These are phyloP conservation scores for Fonsecaea monophora DNA, from an alignment of 2,329 filamentous ascomycete species.

Conservation along the genomic window DNA sequence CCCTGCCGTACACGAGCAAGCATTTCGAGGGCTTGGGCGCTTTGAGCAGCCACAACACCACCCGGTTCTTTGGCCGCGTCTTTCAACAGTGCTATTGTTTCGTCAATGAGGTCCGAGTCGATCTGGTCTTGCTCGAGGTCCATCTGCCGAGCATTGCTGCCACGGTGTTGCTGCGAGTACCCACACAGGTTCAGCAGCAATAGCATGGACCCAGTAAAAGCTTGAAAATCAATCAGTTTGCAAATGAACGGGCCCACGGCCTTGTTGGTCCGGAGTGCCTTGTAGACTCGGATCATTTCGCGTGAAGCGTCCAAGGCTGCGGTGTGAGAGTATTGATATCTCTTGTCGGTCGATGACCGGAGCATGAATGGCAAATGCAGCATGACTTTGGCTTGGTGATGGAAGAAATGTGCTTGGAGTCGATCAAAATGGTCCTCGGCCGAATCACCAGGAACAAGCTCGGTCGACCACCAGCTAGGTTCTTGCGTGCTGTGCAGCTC, in stretches of 20 bases:
- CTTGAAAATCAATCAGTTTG: conserved; percentile 57
- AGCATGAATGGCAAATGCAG: conserved; percentile 58
- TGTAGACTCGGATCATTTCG: conserved; percentile 50
- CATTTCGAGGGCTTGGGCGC: conserved; percentile 50
- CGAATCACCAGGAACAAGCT: conserved; percentile 37
- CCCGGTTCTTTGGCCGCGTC: conserved; percentile 45
- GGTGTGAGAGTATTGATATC: conserved; percentile 49
- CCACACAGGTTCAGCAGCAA: conserved; percentile 53
- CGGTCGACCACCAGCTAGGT: conserved; percentile 43
- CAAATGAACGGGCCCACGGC: conserved; percentile 48
- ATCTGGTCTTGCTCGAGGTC: conserved; percentile 44
- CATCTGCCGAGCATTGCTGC: conserved; percentile 28
- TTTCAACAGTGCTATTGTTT: conserved; percentile 45
- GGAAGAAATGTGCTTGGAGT: conserved; percentile 50
- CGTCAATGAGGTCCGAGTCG: conserved; percentile 49
- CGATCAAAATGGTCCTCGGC: conserved; percentile 44
- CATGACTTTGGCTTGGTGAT: conserved; percentile 49
- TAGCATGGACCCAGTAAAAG: conserved; percentile 55
- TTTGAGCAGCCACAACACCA: conserved; percentile 54
- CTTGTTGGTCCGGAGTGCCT: conserved; percentile 43
- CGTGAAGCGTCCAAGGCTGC: conserved; percentile 52
- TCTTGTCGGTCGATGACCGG: conserved; percentile 46
- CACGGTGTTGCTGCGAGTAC: conserved; percentile 42
- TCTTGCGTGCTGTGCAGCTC: conserved; percentile 44
- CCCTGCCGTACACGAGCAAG: conserved; percentile 44